Percentiles rank a stretch among this genome's conserved stretches.
phyloP scores from a whole-genome alignment of 2,329 filamentous ascomycete genomes.

The Beauveria caledonica region DNA sequence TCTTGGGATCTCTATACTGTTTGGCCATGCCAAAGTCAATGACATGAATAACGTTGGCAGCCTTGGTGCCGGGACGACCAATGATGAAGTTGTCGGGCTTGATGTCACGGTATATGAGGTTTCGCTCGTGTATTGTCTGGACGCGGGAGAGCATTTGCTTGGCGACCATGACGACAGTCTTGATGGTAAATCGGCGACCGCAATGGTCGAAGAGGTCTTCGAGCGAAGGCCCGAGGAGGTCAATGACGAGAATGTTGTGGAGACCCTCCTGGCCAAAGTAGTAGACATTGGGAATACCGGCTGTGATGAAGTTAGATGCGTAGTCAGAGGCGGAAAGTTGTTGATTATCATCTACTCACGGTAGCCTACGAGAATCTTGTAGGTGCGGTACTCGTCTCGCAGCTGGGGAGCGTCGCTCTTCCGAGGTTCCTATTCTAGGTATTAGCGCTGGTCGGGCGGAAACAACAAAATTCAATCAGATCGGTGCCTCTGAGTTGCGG shows the following conservation, averaged over 20 bases:
- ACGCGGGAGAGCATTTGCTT: conserved; percentile 98
- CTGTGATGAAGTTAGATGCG: conserved; percentile 37
- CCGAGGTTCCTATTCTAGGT: conserved; percentile 70
- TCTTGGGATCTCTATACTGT: conserved; percentile 97
- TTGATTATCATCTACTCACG: conserved; percentile 53
- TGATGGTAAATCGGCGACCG: conserved; percentile 87
- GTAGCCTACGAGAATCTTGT: conserved; percentile 98
- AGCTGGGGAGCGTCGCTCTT: conserved; percentile 98
- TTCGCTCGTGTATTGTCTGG: conserved; percentile 94
- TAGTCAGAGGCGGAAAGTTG: neutral
- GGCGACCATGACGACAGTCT: conserved; percentile 98
- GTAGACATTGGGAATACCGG: conserved; percentile 98
- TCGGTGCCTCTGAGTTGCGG: neutral
- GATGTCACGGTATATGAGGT: conserved; percentile 97
- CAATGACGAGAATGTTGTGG: conserved; percentile 97
- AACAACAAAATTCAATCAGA: neutral
- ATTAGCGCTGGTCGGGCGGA: neutral
- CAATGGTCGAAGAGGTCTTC: conserved; percentile 98
- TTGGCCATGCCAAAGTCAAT: conserved; percentile 99
- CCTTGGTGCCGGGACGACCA: conserved; percentile 81
- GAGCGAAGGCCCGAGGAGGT: conserved; percentile 86
- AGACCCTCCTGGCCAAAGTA: conserved; percentile 98
- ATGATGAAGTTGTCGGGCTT: conserved; percentile 99
- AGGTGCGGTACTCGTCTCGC: conserved; percentile 96
- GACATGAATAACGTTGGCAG: conserved; percentile 96